phyloP scores from a whole-genome alignment of 1,139 yeast genomes.

The Candida sanyaensis region DNA sequence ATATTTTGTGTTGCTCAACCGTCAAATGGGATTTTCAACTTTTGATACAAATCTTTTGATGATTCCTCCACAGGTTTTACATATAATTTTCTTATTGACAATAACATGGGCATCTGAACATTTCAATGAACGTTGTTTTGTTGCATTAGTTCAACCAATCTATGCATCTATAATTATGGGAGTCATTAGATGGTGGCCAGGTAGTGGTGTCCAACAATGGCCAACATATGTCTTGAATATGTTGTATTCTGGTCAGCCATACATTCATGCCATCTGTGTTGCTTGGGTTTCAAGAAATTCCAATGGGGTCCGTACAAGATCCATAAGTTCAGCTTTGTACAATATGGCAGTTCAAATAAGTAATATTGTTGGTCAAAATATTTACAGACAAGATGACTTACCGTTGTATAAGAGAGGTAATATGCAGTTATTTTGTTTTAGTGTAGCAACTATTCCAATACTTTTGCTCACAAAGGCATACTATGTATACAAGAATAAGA shows the following conservation, averaged over 20 bases:
- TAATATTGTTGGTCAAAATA: slow-evolving; percentile 48
- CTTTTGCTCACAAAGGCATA: slow-evolving; percentile 32
- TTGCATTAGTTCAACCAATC: slow-evolving; percentile 36
- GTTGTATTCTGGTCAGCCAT: slow-evolving; percentile 50
- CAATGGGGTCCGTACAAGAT: slow-evolving; percentile 57
- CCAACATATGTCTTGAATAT: slow-evolving; percentile 53
- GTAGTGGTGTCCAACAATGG: slow-evolving; percentile 49
- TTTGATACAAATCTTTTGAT: slow-evolving; percentile 55
- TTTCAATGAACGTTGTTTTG: slow-evolving; percentile 35
- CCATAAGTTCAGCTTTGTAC: slow-evolving; percentile 57
- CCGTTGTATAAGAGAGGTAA: slow-evolving; percentile 64
- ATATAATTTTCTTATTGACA: slow-evolving; percentile 30
- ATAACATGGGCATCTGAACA: slow-evolving; percentile 43
- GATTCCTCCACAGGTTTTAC: slow-evolving; percentile 38
- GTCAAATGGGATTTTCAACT: slow-evolving; percentile 55
- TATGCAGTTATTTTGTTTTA: slow-evolving; percentile 20
- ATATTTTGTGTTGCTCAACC: slow-evolving; percentile 29
- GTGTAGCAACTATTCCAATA: slow-evolving; percentile 20
- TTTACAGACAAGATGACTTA: slow-evolving; percentile 57
- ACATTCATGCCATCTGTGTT: slow-evolving; percentile 54
- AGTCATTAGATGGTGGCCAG: slow-evolving; percentile 52
- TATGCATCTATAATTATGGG: slow-evolving; percentile 40
- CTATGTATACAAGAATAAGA: slow-evolving; percentile 48
- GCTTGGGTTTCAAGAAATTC: slow-evolving; percentile 65
- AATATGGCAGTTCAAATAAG: slow-evolving; percentile 65